These are phyloP conservation scores for Bacidia gigantensis DNA, from an alignment of 495 filamentous ascomycete genomes.

Conservation along the genomic window DNA sequence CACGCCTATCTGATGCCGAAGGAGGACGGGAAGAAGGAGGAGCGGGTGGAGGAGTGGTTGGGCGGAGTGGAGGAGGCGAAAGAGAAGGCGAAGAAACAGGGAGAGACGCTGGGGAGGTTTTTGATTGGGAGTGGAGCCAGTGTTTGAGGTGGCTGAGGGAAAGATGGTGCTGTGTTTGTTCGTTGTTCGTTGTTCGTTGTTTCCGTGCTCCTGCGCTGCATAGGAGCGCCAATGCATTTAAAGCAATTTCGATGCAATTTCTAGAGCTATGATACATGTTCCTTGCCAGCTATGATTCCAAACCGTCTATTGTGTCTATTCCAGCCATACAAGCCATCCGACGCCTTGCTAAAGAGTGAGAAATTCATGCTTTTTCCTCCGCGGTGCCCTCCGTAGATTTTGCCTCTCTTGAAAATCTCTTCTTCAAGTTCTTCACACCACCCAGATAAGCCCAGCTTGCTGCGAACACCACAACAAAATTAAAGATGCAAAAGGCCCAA, in stretches of 20 bases:
- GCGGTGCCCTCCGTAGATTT: constrained; percentile 19
- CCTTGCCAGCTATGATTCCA: background rate
- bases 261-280: no score
- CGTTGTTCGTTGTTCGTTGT: no score
- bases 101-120: background rate
- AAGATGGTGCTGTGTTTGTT: no score
- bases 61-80: background rate
- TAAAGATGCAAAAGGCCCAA: constrained; percentile 41
- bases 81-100: no score
- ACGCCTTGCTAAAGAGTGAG: no score
- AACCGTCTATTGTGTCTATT: no score
- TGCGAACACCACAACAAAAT: constrained; percentile 37
- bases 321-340: no score
- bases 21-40: background rate
- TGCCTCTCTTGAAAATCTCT: constrained; percentile 24
- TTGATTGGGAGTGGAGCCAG: no score
- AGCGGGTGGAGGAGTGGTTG: background rate
- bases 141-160: no score
- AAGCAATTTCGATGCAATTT: no score
- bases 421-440: constrained; percentile 30
- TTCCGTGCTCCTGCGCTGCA: no score
- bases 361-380: constrained; percentile 16
- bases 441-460: constrained; percentile 42
- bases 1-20: constrained; percentile 72
- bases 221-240: no score